Base-by-base conservation (phyloP, 371 early-diverging fungal species). In the Mortierella sp. region DNA sequence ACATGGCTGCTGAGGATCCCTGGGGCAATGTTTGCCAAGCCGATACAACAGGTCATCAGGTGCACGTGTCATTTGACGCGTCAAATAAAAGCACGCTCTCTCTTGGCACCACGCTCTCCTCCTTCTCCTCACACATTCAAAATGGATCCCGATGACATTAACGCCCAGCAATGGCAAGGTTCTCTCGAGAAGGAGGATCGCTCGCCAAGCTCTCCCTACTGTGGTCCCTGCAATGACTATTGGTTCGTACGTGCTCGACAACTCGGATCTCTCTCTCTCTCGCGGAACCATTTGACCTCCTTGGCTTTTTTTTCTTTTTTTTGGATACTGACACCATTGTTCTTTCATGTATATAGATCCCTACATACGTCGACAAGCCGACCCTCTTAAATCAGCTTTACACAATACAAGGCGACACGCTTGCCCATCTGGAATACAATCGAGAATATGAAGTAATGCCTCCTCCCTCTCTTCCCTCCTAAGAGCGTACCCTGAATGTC, bases 111-210 rank as follows among this genome's bases (percentile, higher is more conserved):
- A 34, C 34, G 7, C 41, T n/a, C 21, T 28, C 43, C 13, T 30
- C 43, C 26, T 34, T 24, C 24, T 24, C 18, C 41, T 1, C 42
- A 30, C 34, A 26, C 39, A 41, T 23, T 21, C 38, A 38, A 0
- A 27, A 65, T 71, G 61, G 72, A 72, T 58, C 30, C 38, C 58
- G 72, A 72, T n/a, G 72, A 72, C 14, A 12, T 58, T 4, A 19
- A 10, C 4, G 72, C 72, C 18, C 49, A 62, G 47, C 48, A 58
- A 24, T 72, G 72, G 72, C 52, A 62, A 26, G 43, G 14, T 31
- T 28, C 54, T n/a, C 28, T n/a, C 26, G 2, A 16, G 7, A 23
- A 27, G 19, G n/a, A 13, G 14, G 16, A 54, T 3, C 27, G 24
- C 14, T 3, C 2, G 6, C 52, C 6, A 23, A 24, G 47, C n/a